Conservation (phyloP, 805 yeast genomes). For the Cyberlindnera mrakii region DNA sequence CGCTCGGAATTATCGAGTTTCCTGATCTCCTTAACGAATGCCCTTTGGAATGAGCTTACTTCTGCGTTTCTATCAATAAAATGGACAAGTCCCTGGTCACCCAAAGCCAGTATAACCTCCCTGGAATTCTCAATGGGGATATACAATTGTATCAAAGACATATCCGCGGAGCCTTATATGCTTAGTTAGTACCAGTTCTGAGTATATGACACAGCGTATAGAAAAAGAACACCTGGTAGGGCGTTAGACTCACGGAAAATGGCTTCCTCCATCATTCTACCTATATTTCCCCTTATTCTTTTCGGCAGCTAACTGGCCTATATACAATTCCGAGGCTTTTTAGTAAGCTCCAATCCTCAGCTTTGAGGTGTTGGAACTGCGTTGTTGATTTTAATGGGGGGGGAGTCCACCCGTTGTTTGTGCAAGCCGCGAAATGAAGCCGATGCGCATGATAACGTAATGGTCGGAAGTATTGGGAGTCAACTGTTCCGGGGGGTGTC, state of each 20-base stretch:
- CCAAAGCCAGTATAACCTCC: slow-evolving; percentile 79
- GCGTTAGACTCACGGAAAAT: slow-evolving; percentile 28
- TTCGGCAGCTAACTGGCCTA: too few species aligned
- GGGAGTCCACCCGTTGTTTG: not conserved
- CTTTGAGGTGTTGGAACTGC: too few species aligned
- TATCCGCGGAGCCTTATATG: slow-evolving; percentile 77
- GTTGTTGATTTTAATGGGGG: too few species aligned
- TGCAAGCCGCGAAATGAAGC: not conserved
- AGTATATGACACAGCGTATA: not conserved
- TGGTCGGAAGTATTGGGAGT: too few species aligned
- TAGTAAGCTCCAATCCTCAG: too few species aligned
- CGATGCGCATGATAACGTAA: not conserved
- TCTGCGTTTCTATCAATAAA: slow-evolving; percentile 82
- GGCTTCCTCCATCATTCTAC: slow-evolving; percentile 27
- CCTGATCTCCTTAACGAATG: slow-evolving; percentile 84
- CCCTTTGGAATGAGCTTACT: slow-evolving; percentile 80
- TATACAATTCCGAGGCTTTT: too few species aligned
- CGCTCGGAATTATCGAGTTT: slow-evolving; percentile 82
- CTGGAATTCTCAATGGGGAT: slow-evolving; percentile 87
- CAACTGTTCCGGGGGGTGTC: too few species aligned
- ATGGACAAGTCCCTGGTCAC: slow-evolving; percentile 81
- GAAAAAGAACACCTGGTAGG: too few species aligned
- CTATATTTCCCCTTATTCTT: too few species aligned
- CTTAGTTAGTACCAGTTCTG: slow-evolving; percentile 6
- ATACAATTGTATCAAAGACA: slow-evolving; percentile 89